Evolutionary conservation across 257 asterid genomes (phyloP).

Genomic region (Ilex asprella): DNA sequence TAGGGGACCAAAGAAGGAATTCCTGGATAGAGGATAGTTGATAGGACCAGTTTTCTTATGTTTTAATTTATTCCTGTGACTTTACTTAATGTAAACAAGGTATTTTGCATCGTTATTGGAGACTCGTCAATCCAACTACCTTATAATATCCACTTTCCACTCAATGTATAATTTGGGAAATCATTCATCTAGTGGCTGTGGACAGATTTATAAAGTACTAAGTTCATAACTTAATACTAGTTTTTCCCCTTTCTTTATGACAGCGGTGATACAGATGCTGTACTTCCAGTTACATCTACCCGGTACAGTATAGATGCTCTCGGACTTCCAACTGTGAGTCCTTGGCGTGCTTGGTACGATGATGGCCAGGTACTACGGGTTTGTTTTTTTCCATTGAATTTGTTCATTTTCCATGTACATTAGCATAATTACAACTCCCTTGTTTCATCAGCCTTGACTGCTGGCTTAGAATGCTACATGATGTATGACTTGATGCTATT

Average conservation of each 20-base stretch:
- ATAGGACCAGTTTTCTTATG: no score
- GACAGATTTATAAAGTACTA: neutral
- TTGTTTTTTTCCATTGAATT: neutral
- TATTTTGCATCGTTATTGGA: no score
- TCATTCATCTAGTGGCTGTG: neutral
- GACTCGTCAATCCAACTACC: no score
- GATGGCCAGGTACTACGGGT: constrained; percentile 66
- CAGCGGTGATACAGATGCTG: constrained; percentile 95
- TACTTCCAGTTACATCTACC: constrained; percentile 89
- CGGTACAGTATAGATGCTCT: constrained; percentile 76
- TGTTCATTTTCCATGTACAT: neutral
- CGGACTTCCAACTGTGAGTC: constrained; percentile 51
- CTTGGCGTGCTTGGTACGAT: constrained; percentile 85
- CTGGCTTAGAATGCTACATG: neutral
- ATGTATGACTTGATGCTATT: neutral
- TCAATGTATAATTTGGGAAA: no score
- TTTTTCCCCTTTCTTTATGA: neutral
- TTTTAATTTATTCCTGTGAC: no score
- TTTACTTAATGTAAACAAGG: no score
- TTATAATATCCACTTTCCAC: no score
- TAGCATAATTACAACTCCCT: no score
- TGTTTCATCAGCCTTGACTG: neutral
- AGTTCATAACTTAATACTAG: no score
- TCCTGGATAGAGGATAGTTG: no score
- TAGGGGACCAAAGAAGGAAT: no score